phyloP scores from a whole-genome alignment of 192 early-diverging fungal genomes.

The Anaeromyces robustus region DNA sequence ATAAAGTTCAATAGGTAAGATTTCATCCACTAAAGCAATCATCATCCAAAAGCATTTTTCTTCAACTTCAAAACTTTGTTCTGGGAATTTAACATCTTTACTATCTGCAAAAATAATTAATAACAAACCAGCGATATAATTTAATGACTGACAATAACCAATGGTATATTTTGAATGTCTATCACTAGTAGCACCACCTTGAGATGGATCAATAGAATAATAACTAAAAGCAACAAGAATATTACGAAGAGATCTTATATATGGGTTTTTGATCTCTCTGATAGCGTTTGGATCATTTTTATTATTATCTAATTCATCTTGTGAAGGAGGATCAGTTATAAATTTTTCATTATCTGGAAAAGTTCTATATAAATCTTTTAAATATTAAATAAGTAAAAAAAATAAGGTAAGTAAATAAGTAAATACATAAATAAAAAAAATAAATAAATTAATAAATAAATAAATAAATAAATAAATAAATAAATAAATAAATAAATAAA shows the following conservation, averaged over 20 bases:
- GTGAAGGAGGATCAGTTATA: neutral
- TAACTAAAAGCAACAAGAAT: constrained; percentile 59
- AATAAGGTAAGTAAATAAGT: constrained; percentile 5
- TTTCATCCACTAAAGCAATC: constrained; percentile 51
- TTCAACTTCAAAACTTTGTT: constrained; percentile 26
- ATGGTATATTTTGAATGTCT: constrained; percentile 23
- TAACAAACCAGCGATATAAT: constrained; percentile 59
- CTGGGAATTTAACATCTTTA: neutral
- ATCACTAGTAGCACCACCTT: constrained; percentile 2
- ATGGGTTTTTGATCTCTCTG: constrained; percentile 1
- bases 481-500: neutral
- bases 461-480: neutral
- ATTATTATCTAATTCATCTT: neutral
- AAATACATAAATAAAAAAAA: constrained; percentile 19
- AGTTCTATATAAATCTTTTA: constrained; percentile 52
- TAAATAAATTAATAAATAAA: neutral
- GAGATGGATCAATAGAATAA: constrained; percentile 18
- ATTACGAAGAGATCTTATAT: constrained; percentile 36
- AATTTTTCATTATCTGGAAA: constrained; percentile 49
- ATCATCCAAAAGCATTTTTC: constrained; percentile 68
- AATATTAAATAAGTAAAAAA: neutral
- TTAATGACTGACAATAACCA: constrained; percentile 74
- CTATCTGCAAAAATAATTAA: constrained; percentile 33
- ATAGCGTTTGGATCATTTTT: neutral
- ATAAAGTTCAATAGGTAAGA: constrained; percentile 60